Evolutionary conservation across 805 yeast genomes (phyloP), one percentile per base, ranked within the genome.

Genomic region (Martiniozyma abietophila): DNA sequence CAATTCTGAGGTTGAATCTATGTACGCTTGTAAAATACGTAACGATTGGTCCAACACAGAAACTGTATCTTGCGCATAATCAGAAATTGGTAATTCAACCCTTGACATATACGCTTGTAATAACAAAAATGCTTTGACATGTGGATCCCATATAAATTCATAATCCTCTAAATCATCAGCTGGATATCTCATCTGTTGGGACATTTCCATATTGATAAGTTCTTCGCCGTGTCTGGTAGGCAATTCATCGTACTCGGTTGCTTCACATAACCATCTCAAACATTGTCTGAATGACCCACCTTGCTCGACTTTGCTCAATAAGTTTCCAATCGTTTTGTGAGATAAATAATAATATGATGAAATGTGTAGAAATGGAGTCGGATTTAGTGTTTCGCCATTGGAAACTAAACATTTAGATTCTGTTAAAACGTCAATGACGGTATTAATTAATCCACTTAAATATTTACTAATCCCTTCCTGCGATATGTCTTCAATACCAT

Each of bases 141-240:
- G 94, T 5, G 94, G 92, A 51, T 86, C 94, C 78, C 92, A 84
- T 57, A 84, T 76, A 41, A 69, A 68, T 41, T 73, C 78, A 36
- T 65, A 61, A n/a, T 66, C 64, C 14, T 69, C 67, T 45, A 73
- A 53, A 46, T 71, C 77, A 41, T 68, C 73, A 0, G 71, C 76
- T 1, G 69, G 65, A 46, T 70, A 86, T 34, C 84, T 65, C 65
- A 82, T 72, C 32, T 73, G 73, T 41, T 74, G 75, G 2, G 94
- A 81, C 67, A 88, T 65, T 50, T 85, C 95, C 59, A 72, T 74
- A 58, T 86, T 86, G 59, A 83, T 74, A 36, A 85, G 63, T 47
- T 84, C 95, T 58, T 86, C 96, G 18, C 94, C 94, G 53, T 88
- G 96, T 41, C 96, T 68, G 1, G 92, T 83, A 2, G 96, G 89